Evolutionary conservation across 352 stramenopile species (phyloP).

Genomic region (Phytopythium helicoides): DNA sequence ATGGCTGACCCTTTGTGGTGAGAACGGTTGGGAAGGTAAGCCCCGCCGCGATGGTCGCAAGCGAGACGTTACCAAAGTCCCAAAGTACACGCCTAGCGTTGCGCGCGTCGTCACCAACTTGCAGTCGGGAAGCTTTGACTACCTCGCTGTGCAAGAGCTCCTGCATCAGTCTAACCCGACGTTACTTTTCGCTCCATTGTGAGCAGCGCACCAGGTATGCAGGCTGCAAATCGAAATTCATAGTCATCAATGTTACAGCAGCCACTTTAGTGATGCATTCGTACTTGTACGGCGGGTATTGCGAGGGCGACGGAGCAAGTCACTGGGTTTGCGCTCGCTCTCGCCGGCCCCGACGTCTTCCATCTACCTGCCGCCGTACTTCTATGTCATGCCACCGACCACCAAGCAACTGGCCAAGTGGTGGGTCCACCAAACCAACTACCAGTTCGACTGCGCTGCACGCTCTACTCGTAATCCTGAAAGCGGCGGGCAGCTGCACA

Average conservation of each 20-base stretch:
- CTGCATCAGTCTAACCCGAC: constrained; percentile 68
- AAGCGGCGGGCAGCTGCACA: constrained; percentile 98
- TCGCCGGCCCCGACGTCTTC: neutral
- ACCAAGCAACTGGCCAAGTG: neutral
- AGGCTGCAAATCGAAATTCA: neutral
- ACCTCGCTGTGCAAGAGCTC: constrained; percentile 64
- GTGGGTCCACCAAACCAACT: neutral
- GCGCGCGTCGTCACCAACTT: constrained; percentile 56
- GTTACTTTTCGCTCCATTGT: constrained; percentile 54
- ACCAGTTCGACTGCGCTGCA: neutral
- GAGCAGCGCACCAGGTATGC: neutral
- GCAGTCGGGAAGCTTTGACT: constrained; percentile 65
- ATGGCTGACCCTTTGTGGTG: constrained; percentile 62
- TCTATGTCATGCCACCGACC: constrained; percentile 4
- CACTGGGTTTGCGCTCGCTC: neutral
- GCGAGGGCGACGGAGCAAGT: neutral
- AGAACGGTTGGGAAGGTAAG: constrained; percentile 72
- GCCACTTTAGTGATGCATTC: neutral
- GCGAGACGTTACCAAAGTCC: constrained; percentile 32
- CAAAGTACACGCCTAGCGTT: constrained; percentile 60
- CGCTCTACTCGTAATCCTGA: constrained; percentile 87
- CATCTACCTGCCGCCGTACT: neutral
- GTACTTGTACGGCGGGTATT: neutral
- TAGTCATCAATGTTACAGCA: neutral
- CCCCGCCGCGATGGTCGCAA: constrained; percentile 51